These are phyloP conservation scores for Colletotrichum sp. DNA, from an alignment of 2,329 filamentous ascomycete genomes.

Conservation along the genomic window DNA sequence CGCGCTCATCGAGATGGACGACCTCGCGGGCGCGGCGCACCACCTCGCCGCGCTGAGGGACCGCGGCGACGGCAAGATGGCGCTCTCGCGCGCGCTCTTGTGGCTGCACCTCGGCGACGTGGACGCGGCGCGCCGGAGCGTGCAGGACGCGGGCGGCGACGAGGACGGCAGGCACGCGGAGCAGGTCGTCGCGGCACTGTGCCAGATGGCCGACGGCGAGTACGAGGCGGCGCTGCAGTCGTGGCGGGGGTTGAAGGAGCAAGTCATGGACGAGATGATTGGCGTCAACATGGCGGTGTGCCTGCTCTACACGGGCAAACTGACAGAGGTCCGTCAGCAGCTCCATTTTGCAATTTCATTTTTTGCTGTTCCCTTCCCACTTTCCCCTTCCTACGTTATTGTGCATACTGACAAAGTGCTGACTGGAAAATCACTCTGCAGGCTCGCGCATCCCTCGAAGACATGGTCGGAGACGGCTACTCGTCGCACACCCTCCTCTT, in stretches of 20 bases:
- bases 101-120: slow-evolving; percentile 82
- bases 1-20: slow-evolving; percentile 84
- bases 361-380: background rate
- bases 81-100: slow-evolving; percentile 66
- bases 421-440: slow-evolving; percentile 32
- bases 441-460: slow-evolving; percentile 71
- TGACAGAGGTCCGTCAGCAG: slow-evolving; percentile 67
- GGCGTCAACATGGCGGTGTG: slow-evolving; percentile 85
- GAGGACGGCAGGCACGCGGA: slow-evolving; percentile 39
- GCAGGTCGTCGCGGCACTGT: slow-evolving; percentile 68
- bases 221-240: slow-evolving; percentile 67
- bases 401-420: slow-evolving; percentile 3
- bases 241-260: slow-evolving; percentile 60
- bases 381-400: background rate
- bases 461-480: slow-evolving; percentile 64
- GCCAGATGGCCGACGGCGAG: slow-evolving; percentile 79
- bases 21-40: slow-evolving; percentile 77
- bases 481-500: slow-evolving; percentile 84
- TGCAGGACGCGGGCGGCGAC: slow-evolving; percentile 33
- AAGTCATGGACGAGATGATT: slow-evolving; percentile 68
- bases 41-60: slow-evolving; percentile 69
- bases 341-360: background rate
- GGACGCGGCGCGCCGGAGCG: slow-evolving; percentile 64
- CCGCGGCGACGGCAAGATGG: slow-evolving; percentile 43
- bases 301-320: slow-evolving; percentile 78